A percentile compares a stretch with the other conserved stretches of the same genome.
phyloP scores from a whole-genome alignment of 768 basidiomycete species.

The Exsudoporus frostii region DNA sequence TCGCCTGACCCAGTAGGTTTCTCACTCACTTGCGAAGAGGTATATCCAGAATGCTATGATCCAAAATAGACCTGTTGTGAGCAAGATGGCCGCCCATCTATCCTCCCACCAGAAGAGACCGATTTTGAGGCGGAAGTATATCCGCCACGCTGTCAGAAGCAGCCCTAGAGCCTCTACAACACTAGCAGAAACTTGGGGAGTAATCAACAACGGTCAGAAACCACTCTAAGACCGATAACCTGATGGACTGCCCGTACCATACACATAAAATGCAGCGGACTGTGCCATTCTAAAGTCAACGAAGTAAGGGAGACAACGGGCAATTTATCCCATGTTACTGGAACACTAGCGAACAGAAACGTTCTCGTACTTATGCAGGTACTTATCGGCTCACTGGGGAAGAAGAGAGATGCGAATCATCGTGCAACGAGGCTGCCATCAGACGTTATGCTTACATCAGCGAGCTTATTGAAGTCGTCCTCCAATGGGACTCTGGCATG shows the following conservation, averaged over 20 bases:
- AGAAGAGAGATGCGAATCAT: no score
- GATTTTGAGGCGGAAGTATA: constrained; percentile 6
- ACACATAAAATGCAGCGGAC: not conserved
- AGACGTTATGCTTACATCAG: no score
- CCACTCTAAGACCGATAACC: not conserved
- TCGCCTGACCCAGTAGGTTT: not conserved
- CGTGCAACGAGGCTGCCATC: no score
- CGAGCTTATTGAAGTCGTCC: no score
- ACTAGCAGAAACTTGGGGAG: not conserved
- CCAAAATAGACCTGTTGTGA: not conserved
- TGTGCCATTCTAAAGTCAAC: not conserved
- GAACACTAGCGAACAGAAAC: not conserved
- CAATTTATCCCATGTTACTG: no score
- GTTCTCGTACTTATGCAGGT: not conserved
- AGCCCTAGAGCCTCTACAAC: not conserved
- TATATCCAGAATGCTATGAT: not conserved
- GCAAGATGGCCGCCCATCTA: constrained; percentile 3
- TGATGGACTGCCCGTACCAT: not conserved
- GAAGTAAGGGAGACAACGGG: not conserved
- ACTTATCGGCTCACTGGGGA: not conserved
- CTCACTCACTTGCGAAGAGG: not conserved
- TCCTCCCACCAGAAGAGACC: constrained; percentile 16
- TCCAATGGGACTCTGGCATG: no score
- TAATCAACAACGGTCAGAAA: not conserved
- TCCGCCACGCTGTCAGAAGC: not conserved